Base-by-base conservation (phyloP, 2,329 filamentous ascomycete species). In the Achaetomium macrosporum region DNA sequence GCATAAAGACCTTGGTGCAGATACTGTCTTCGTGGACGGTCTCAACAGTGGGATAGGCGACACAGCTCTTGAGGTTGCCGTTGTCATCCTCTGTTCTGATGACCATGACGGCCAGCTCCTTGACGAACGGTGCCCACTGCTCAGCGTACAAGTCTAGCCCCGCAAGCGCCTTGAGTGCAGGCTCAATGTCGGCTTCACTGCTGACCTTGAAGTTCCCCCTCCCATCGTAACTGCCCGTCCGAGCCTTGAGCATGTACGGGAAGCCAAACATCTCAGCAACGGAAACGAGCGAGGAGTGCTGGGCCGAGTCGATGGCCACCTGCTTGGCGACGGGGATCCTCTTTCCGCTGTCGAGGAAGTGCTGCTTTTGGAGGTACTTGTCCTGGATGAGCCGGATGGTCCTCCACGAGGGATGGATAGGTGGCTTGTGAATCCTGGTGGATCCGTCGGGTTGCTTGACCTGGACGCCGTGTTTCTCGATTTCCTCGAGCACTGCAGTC, bases 11-110 rank as follows among this genome's bases (percentile, higher is more conserved):
- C 59, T 91, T 84, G 62, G 95, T 93, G 79, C 93, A 97, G 62
- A 99, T 90, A 65, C 84, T 93, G 69, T 97, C 88, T 70, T 96
- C 89, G 63, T 99, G 93, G 30, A 97, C 81, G 1, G 92, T 97
- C 74, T 99, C 93, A 2, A 96, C 91, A 0, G 86, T 87, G 0
- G 93, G 91, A 66, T 93, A 97, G 5, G 91, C 82, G 31, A 90
- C 73, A 12, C 79, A 68, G 13, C 67, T 67, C 54, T 71, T 77
- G 9, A 76, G 66, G 13, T 70, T 70, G 1, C 78, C 78, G 2
- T 73, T 67, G 42, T 74, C 71, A 59, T 95, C 84, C 65, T 91
- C 87, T 0, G 88, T 95, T 65, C 95, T 88, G 53, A 97, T 83
- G 9, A 96, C 92, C 84, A 97, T 96, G 60, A 96, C 91, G 5